phyloP scores from a whole-genome alignment of 164 flowering plant genomes.

The Tetracentron sinense region DNA sequence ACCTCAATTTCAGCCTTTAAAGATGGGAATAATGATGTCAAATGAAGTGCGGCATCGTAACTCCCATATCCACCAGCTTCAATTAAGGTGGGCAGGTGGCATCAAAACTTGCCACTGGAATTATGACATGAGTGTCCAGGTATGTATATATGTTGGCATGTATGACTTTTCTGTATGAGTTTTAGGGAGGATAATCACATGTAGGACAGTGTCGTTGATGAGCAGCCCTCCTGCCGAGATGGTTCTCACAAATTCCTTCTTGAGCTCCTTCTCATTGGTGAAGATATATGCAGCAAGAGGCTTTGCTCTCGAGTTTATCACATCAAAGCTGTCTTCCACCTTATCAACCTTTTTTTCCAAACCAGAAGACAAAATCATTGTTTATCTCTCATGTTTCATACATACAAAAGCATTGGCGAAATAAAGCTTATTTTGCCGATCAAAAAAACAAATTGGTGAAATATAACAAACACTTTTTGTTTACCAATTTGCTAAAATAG shows the following conservation, averaged over 20 bases:
- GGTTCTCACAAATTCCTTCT: constrained; percentile 51
- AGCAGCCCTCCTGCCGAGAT: constrained; percentile 78
- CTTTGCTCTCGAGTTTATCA: constrained; percentile 64
- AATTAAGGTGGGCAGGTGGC: no score
- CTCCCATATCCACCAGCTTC: no score
- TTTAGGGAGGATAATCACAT: constrained; percentile 38
- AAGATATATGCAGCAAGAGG: constrained; percentile 95
- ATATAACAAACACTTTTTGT: no score
- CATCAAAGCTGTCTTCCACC: constrained; percentile 59
- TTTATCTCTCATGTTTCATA: background rate
- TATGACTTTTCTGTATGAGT: no score
- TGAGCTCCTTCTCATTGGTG: constrained; percentile 66
- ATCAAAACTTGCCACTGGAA: no score
- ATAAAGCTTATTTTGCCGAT: background rate
- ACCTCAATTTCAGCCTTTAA: no score
- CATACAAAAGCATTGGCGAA: background rate
- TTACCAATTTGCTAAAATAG: no score
- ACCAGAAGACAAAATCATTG: constrained; percentile 1
- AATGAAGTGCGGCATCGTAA: no score
- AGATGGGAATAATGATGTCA: no score
- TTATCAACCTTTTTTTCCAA: constrained; percentile 61
- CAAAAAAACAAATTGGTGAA: background rate
- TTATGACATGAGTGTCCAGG: background rate
- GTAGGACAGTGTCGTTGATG: constrained; percentile 70
- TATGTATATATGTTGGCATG: background rate